Evolutionary conservation across 495 filamentous ascomycete species (phyloP).

Genomic region (Neurospora pannonica): DNA sequence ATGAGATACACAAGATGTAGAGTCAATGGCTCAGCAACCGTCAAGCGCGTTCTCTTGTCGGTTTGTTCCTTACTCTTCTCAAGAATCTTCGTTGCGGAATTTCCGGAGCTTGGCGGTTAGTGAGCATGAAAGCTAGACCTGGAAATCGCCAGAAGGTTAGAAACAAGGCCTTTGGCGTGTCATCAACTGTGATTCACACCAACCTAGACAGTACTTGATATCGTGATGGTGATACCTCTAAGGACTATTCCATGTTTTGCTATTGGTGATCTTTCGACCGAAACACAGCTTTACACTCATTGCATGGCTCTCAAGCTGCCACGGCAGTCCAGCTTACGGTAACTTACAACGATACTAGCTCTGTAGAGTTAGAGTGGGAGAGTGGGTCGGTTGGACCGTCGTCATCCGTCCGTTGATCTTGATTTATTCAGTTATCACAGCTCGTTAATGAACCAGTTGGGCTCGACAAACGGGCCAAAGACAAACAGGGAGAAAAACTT

Average conservation of each 20-base stretch:
- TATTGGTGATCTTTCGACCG: not conserved
- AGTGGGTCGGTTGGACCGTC: not conserved
- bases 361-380: not conserved
- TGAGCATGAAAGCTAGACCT: not conserved
- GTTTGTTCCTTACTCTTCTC: not conserved
- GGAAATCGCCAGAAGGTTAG: not conserved
- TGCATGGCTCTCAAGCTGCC: not conserved
- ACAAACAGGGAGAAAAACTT: not conserved
- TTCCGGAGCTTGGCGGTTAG: not conserved
- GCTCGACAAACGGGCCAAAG: not conserved
- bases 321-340: not conserved
- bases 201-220: not conserved
- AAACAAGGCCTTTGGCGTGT: not conserved
- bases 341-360: not conserved
- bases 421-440: not conserved
- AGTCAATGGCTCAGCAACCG: not conserved
- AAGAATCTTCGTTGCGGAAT: not conserved
- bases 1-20: not conserved
- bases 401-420: not conserved
- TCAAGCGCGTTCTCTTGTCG: not conserved
- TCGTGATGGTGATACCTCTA: not conserved
- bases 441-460: not conserved
- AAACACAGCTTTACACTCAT: not conserved
- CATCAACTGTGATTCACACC: not conserved
- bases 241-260: not conserved